phyloP scores from a whole-genome alignment of 495 filamentous ascomycete species.

The Lophium mytilinum region DNA sequence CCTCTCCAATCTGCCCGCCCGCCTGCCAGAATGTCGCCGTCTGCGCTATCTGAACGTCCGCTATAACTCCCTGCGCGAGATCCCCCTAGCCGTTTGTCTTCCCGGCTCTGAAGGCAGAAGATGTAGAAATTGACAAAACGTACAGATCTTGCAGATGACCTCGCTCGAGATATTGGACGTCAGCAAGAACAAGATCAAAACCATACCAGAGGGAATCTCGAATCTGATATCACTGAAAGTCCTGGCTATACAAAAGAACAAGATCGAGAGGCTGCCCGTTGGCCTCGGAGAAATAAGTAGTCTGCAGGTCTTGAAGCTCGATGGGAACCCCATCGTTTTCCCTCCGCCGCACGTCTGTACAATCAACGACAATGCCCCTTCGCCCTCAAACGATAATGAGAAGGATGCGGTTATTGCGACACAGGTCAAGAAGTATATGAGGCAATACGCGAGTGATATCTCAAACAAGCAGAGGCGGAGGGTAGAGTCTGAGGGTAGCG shows the following conservation, averaged over 20 bases:
- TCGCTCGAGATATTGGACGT: constrained; percentile 89
- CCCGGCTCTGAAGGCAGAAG: not conserved
- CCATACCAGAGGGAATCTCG: constrained; percentile 69
- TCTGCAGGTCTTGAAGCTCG: constrained; percentile 76
- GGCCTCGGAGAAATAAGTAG: constrained; percentile 83
- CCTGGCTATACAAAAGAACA: constrained; percentile 61
- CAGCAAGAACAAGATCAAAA: constrained; percentile 71
- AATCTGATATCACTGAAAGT: constrained; percentile 53
- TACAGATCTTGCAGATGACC: constrained; percentile 67
- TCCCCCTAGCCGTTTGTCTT: constrained; percentile 68
- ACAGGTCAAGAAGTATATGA: constrained; percentile 71
- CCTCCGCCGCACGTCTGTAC: constrained; percentile 54
- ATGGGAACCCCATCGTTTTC: constrained; percentile 72
- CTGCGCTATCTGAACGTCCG: constrained; percentile 93
- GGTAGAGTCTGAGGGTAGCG: constrained; percentile 46
- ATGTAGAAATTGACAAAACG: not conserved
- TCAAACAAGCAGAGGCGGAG: constrained; percentile 40
- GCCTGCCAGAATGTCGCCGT: constrained; percentile 78
- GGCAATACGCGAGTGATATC: constrained; percentile 34
- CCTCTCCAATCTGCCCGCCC: constrained; percentile 64
- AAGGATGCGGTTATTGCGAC: constrained; percentile 62
- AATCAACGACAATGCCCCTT: constrained; percentile 38
- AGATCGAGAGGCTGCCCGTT: constrained; percentile 71
- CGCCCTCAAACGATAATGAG: constrained; percentile 46
- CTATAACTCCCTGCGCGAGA: constrained; percentile 77